A percentile compares a stretch with the other conserved stretches of the same genome.
phyloP scores from a whole-genome alignment of 2,329 filamentous ascomycete genomes.

The Fusarium robinianum region DNA sequence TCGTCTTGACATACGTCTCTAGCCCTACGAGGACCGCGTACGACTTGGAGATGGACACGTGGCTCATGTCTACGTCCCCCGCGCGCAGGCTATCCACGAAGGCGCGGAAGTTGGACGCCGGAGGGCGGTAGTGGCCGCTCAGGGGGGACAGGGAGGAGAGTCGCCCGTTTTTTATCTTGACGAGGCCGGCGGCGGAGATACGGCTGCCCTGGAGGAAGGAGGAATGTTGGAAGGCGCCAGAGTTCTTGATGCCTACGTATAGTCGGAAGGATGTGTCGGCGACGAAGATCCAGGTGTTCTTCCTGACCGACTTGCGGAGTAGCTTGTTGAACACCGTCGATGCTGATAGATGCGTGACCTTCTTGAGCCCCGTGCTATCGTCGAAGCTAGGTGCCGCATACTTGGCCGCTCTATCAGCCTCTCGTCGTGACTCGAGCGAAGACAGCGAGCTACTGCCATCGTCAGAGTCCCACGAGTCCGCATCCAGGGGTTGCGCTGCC shows the following conservation, averaged over 20 bases:
- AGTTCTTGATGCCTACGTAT: conserved; percentile 89
- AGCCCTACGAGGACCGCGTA: conserved; percentile 83
- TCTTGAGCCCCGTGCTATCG: conserved; percentile 59
- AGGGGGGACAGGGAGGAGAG: conserved; percentile 72
- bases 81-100: conserved; percentile 76
- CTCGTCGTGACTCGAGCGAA: conserved; percentile 52
- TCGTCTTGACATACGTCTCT: conserved; percentile 75
- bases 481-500: conserved; percentile 18
- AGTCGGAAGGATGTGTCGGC: conserved; percentile 83
- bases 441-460: conserved; percentile 42
- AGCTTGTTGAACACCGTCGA: conserved; percentile 78
- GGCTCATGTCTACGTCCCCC: conserved; percentile 76
- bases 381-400: conserved; percentile 69
- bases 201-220: conserved; percentile 84
- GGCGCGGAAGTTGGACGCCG: conserved; percentile 78
- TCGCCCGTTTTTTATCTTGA: conserved; percentile 82
- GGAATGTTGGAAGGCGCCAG: conserved; percentile 87
- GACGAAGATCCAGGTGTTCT: conserved; percentile 94
- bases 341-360: conserved; percentile 67
- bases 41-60: conserved; percentile 76
- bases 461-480: conserved; percentile 16
- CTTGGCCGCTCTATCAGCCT: conserved; percentile 64
- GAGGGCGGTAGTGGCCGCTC: conserved; percentile 84
- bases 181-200: conserved; percentile 80
- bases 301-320: conserved; percentile 76